Evolutionary conservation across 257 asterid genomes (phyloP), one percentile per base, ranked within the genome.

Genomic region (Cinchona pubescens): DNA sequence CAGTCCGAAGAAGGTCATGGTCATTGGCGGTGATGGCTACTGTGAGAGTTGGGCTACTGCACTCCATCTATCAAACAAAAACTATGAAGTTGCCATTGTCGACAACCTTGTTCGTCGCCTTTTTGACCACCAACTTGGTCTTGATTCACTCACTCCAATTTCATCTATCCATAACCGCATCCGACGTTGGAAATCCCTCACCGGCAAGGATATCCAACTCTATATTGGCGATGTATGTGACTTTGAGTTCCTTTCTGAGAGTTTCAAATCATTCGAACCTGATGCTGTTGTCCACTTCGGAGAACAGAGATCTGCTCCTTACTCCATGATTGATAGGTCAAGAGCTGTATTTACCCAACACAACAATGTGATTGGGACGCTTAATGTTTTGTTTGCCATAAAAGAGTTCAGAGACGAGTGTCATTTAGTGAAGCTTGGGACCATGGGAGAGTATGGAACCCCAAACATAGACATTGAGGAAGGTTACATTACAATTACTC

Each of bases 391-490:
- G 38, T 92, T 94, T 65, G 99, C 99, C 21, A 92, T 92, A 51
- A 94, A 94, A 78, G 99, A 94, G 80, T 92, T 79, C 35, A 82
- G 88, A 19, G 97, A 90, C 67, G 97, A 94, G 80, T 94, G 99
- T 76, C 99, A 94, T 85, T 87, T 94, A 3, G 97, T 94, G 85
- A 94, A 94, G 78, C 97, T 94, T 19, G 99, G 97, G 69, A 94
- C 99, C 45, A 94, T 94, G 99, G 99, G 99, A n/a, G 99, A 94
- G 65, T 94, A 94, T 27, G 99, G 99, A 14, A 94, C 97, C 35
- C 99, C 99, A 5, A 94, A 94, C 60, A 94, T 94, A 70, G 97
- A 94, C 68, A 94, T 94, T 9, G 99, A 94, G 79, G 99, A 94
- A 80, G 99, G 99, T n/a, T 94, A 75, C 71, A 83, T 94, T 74